Conservation (phyloP, 345 rosid species). For the Citrus mangshanensis region DNA sequence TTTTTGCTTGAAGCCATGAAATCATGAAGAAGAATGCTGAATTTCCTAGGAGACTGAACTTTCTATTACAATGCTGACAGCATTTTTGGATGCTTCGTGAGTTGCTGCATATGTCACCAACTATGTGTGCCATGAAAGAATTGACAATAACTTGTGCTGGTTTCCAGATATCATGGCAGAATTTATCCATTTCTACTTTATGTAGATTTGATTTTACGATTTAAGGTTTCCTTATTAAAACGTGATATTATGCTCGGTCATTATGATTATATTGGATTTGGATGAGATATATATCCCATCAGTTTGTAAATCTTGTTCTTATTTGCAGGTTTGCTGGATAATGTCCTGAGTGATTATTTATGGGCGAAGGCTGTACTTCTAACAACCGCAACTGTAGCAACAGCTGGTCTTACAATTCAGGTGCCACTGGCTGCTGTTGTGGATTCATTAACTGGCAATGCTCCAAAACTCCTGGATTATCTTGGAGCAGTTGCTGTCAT, state of each 20-base stretch:
- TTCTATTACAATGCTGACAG: background rate
- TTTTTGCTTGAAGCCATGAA: background rate
- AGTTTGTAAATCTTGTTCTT: background rate
- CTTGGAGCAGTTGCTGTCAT: constrained; percentile 86
- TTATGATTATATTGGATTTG: background rate
- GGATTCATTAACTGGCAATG: constrained; percentile 66
- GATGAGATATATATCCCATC: background rate
- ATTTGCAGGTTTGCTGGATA: constrained; percentile 72
- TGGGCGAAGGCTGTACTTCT: constrained; percentile 95
- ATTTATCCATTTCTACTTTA: background rate
- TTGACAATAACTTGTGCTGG: background rate
- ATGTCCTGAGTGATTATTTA: constrained; percentile 86
- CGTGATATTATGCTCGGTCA: background rate
- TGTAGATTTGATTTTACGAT: background rate
- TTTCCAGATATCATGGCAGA: background rate
- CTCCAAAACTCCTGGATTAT: constrained; percentile 64
- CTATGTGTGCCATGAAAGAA: background rate
- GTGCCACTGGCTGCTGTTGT: constrained; percentile 93
- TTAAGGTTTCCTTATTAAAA: background rate
- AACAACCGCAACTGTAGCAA: constrained; percentile 90
- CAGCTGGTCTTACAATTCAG: constrained; percentile 92
- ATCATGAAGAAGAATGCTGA: background rate
- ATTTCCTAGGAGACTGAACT: background rate
- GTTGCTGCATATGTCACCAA: background rate
- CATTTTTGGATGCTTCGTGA: background rate